These are phyloP conservation scores for Cyclocybe cylindracea DNA, from an alignment of 768 basidiomycete species.

Conservation along the genomic window DNA sequence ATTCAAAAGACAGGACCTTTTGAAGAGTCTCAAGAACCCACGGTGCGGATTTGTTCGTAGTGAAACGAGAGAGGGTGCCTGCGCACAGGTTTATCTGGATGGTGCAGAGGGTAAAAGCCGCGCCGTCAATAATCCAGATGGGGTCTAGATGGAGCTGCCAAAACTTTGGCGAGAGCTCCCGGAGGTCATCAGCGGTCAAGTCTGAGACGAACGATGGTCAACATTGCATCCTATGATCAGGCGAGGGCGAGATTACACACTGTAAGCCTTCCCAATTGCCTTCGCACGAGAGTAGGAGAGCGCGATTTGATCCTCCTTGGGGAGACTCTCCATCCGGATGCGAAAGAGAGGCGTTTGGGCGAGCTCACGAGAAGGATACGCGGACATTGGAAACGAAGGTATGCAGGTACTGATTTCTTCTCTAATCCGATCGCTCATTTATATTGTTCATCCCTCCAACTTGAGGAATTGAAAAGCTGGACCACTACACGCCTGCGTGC, in stretches of 20 bases:
- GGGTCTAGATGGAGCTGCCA: conserved; percentile 20
- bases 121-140: conserved; percentile 14
- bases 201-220: background rate
- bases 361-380: background rate
- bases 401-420: no score
- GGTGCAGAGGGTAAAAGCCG: conserved; percentile 10
- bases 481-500: no score
- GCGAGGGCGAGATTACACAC: background rate
- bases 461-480: no score
- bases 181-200: conserved; percentile 4
- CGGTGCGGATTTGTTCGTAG: background rate
- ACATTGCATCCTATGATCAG: no score
- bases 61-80: conserved; percentile 15
- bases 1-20: conserved; percentile 13
- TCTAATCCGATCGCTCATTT: no score
- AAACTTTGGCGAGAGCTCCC: conserved; percentile 5
- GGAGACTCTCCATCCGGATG: background rate
- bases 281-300: conserved; percentile 4
- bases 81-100: conserved; percentile 19
- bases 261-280: conserved; percentile 5
- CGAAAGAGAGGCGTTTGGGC: conserved; percentile 6
- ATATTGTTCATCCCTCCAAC: no score
- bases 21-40: conserved; percentile 9
- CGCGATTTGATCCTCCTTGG: conserved; percentile 1
- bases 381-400: no score